Conservation (phyloP, 2,329 filamentous ascomycete genomes). For the Phoma sp. region DNA sequence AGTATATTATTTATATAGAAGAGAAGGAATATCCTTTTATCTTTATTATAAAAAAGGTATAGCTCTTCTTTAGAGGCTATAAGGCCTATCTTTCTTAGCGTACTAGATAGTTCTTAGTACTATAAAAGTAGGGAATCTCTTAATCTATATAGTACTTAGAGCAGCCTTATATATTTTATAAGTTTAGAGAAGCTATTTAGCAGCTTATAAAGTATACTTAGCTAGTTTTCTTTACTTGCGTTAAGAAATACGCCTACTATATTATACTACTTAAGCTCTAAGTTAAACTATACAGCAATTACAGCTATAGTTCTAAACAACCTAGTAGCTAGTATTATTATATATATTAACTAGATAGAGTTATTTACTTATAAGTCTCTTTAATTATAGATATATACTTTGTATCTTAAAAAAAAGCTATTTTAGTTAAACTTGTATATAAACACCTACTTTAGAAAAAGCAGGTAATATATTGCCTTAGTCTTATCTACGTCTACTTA, state of each 20-base stretch:
- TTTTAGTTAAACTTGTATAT: not conserved
- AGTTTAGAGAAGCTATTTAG: no score
- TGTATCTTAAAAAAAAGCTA: not conserved
- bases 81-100: not conserved
- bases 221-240: no score
- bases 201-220: no score
- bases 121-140: not conserved
- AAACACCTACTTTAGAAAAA: not conserved
- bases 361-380: not conserved
- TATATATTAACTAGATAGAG: not conserved
- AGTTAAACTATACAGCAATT: not conserved
- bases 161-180: no score
- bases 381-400: not conserved
- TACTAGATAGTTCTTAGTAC: not conserved
- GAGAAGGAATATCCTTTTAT: not conserved
- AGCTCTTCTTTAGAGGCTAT: not conserved
- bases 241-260: no score
- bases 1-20: slow-evolving; percentile 1
- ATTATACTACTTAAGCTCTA: no score
- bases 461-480: not conserved
- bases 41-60: not conserved
- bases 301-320: not conserved
- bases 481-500: no score
- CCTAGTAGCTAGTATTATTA: not conserved
- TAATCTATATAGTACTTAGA: not conserved